Conservation (phyloP, 768 basidiomycete genomes). For the Nevesoporus exiguus region DNA sequence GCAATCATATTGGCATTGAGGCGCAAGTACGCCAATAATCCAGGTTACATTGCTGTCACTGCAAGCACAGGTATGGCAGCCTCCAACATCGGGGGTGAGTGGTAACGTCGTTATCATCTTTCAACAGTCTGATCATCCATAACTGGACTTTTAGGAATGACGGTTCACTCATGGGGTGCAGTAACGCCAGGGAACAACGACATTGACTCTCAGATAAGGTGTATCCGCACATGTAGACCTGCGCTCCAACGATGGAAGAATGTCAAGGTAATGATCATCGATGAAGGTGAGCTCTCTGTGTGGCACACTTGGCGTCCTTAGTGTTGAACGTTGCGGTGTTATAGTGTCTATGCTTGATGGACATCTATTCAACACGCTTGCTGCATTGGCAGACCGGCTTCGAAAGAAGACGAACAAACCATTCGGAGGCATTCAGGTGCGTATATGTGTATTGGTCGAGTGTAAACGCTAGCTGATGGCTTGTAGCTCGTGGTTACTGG, state of each 20-base stretch:
- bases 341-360: conserved; percentile 73
- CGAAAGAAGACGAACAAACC: conserved; percentile 49
- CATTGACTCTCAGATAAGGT: conserved; percentile 45
- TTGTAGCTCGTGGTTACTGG: conserved; percentile 49
- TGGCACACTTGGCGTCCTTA: not conserved
- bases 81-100: conserved; percentile 44
- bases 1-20: conserved; percentile 53
- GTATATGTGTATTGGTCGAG: not conserved
- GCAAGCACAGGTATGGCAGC: conserved; percentile 47
- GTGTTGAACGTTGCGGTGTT: not conserved
- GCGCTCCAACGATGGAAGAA: conserved; percentile 55
- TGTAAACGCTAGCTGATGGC: not conserved
- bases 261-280: conserved; percentile 58
- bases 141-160: conserved; percentile 41
- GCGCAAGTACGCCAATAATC: conserved; percentile 31
- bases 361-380: conserved; percentile 55
- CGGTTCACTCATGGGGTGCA: conserved; percentile 60
- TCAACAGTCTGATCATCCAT: not conserved
- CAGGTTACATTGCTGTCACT: conserved; percentile 40
- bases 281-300: conserved; percentile 46
- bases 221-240: conserved; percentile 51
- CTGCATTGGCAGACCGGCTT: conserved; percentile 46
- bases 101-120: not conserved
- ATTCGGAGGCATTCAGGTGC: conserved; percentile 66
- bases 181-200: conserved; percentile 45